Conservation (phyloP, 331 rosid genomes). For the Erythrophleum ivorense region DNA sequence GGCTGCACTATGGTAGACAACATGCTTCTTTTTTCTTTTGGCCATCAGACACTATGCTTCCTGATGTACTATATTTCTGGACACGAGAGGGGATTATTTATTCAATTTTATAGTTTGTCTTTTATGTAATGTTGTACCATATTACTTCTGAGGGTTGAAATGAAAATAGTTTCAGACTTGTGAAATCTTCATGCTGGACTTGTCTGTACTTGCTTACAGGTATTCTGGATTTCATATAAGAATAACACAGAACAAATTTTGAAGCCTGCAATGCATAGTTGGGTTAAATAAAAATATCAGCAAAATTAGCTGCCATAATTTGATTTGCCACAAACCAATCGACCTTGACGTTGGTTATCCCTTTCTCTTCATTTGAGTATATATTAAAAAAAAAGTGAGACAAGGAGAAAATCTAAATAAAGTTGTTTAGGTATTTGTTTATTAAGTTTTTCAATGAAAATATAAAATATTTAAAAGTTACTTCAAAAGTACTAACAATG, state of each 20-base stretch:
- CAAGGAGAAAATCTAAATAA: background rate
- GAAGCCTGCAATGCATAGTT: background rate
- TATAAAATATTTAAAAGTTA: no score
- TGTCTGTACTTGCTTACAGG: background rate
- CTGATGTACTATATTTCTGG: constrained; percentile 3
- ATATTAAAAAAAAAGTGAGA: background rate
- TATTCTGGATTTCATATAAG: background rate
- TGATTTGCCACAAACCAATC: background rate
- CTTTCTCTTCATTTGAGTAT: background rate
- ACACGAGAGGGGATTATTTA: background rate
- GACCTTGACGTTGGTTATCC: background rate
- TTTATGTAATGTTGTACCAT: background rate
- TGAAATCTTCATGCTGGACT: background rate
- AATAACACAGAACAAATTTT: background rate
- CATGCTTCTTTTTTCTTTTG: background rate
- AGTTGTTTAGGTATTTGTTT: no score
- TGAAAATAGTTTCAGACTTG: background rate
- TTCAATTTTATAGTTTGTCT: constrained; percentile 9
- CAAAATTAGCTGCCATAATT: no score
- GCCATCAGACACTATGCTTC: background rate
- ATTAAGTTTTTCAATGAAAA: no score
- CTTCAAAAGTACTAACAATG: no score
- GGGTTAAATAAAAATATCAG: background rate
- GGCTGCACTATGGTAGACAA: background rate
- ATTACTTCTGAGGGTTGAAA: background rate